Evolutionary conservation across 2,329 filamentous ascomycete species (phyloP).

Genomic region (Myriosclerotinia curreyana): DNA sequence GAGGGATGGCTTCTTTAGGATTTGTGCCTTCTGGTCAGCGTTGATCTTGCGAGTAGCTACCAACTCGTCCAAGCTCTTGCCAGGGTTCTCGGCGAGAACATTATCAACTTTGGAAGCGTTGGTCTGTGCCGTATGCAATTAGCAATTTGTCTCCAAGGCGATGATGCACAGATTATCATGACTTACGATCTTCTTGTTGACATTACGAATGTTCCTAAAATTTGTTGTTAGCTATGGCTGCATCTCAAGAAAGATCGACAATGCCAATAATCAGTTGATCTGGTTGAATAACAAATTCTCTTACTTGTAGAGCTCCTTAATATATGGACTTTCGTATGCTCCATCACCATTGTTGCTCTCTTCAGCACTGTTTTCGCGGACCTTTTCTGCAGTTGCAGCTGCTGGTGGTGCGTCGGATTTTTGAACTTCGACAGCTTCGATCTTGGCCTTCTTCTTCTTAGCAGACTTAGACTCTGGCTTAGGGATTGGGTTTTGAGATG

Average conservation of each 20-base stretch:
- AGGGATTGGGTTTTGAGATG: slow-evolving; percentile 60
- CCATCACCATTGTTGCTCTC: slow-evolving; percentile 49
- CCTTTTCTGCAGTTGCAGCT: slow-evolving; percentile 50
- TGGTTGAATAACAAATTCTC: slow-evolving; percentile 35
- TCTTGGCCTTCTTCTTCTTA: slow-evolving; percentile 66
- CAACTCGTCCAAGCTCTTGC: slow-evolving; percentile 69
- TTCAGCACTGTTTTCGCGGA: slow-evolving; percentile 47
- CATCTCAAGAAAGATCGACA: not conserved
- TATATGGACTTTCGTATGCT: slow-evolving; percentile 68
- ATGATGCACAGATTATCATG: not conserved
- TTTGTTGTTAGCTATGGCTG: slow-evolving; percentile 19
- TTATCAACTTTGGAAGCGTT: slow-evolving; percentile 70
- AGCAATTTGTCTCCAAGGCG: slow-evolving; percentile 21
- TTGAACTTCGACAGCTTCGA: slow-evolving; percentile 44
- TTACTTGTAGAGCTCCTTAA: slow-evolving; percentile 89
- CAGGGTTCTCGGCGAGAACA: slow-evolving; percentile 66
- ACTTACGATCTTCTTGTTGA: slow-evolving; percentile 91
- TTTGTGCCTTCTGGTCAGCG: slow-evolving; percentile 72
- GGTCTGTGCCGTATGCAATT: slow-evolving; percentile 46
- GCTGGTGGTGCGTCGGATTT: slow-evolving; percentile 52
- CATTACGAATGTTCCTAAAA: slow-evolving; percentile 78
- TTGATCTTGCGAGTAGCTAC: slow-evolving; percentile 73
- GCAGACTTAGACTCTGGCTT: slow-evolving; percentile 62
- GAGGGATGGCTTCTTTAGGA: slow-evolving; percentile 72
- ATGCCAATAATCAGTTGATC: slow-evolving; percentile 15